phyloP scores from a whole-genome alignment of 2,329 filamentous ascomycete genomes.

The Metarhizium humberi region DNA sequence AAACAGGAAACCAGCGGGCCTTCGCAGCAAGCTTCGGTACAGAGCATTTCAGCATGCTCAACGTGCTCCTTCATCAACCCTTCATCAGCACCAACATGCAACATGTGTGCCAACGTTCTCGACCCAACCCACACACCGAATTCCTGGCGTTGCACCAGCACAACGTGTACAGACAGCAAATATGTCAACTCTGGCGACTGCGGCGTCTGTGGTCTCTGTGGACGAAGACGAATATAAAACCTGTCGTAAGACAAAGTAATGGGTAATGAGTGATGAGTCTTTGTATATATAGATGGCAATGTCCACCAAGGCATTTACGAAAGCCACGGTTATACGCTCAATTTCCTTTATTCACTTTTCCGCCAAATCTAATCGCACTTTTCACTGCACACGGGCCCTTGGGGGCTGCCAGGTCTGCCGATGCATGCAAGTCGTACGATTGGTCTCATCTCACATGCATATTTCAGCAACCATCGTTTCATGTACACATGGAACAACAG shows the following conservation, averaged over 20 bases:
- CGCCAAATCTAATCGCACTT: no score
- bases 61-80: conserved; percentile 63
- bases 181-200: conserved; percentile 65
- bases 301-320: no score
- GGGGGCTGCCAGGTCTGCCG: no score
- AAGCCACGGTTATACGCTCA: no score
- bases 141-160: conserved; percentile 55
- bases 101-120: conserved; percentile 62
- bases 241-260: not conserved
- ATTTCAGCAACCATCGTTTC: not conserved
- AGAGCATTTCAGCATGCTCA: conserved; percentile 30
- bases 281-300: no score
- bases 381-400: no score
- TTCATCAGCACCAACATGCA: conserved; percentile 46
- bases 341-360: no score
- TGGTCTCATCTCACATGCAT: not conserved
- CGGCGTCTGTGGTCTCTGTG: conserved; percentile 63
- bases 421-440: not conserved
- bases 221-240: conserved; percentile 26
- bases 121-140: conserved; percentile 39
- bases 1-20: not conserved
- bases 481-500: not conserved
- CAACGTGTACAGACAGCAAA: conserved; percentile 40
- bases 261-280: not conserved
- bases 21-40: not conserved